Percentiles rank a stretch among this genome's conserved stretches.
These are phyloP conservation scores for Penicillium longicatenatum DNA, from an alignment of 495 filamentous ascomycete species.

Conservation along the genomic window DNA sequence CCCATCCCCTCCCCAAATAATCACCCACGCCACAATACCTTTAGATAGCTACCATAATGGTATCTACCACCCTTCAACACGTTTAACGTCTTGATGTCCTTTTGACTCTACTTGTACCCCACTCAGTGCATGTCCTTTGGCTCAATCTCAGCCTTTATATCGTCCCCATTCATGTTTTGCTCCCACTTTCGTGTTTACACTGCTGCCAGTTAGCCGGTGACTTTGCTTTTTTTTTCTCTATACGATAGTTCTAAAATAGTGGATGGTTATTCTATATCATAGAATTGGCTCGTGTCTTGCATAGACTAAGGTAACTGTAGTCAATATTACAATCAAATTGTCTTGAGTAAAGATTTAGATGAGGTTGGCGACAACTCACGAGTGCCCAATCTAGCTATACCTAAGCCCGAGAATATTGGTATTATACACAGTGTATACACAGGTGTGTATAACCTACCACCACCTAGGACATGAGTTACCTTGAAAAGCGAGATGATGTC, in stretches of 20 bases:
- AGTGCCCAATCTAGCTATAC: no score
- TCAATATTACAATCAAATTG: no score
- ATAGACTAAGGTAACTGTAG: neutral
- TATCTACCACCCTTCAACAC: constrained; percentile 1
- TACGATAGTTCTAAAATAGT: neutral
- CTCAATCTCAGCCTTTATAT: neutral
- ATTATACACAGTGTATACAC: no score
- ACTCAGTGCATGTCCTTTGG: constrained; percentile 10
- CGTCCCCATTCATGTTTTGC: neutral
- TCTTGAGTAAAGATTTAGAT: neutral
- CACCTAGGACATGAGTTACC: no score
- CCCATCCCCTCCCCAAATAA: neutral
- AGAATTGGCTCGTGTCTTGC: neutral
- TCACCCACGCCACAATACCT: neutral
- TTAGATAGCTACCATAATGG: constrained; percentile 6
- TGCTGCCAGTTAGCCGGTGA: constrained; percentile 1
- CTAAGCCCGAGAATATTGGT: no score
- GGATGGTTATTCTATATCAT: neutral
- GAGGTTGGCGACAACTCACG: neutral
- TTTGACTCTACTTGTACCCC: constrained; percentile 4
- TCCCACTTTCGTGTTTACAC: neutral
- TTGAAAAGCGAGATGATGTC: neutral
- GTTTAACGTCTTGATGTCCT: constrained; percentile 7
- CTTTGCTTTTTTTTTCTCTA: neutral
- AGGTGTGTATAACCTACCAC: no score